A percentile compares a stretch with the other conserved stretches of the same genome.
phyloP scores from a whole-genome alignment of 179 eudicot genomes.

The Pouteria campechiana region DNA sequence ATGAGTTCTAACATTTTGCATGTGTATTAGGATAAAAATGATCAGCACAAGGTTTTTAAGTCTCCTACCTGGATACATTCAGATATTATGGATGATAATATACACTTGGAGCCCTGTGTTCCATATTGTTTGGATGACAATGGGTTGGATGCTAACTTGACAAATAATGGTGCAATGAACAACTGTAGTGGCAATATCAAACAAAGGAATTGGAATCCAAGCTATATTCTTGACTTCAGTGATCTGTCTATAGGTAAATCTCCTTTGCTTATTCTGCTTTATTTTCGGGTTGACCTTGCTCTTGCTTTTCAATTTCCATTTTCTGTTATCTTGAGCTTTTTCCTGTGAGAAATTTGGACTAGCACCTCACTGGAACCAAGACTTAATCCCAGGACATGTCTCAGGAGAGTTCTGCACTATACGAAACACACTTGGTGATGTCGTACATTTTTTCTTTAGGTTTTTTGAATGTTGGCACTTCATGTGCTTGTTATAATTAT shows the following conservation, averaged over 20 bases:
- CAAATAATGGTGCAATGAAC: constrained; percentile 12
- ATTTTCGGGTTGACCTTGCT: no score
- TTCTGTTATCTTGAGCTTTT: no score
- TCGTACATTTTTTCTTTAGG: no score
- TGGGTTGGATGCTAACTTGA: constrained; percentile 13
- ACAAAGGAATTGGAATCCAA: constrained; percentile 39
- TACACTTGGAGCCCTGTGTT: constrained; percentile 46
- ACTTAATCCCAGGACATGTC: no score
- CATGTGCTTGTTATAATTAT: no score
- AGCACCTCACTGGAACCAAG: no score
- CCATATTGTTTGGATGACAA: constrained; percentile 8
- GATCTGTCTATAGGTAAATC: constrained; percentile 64
- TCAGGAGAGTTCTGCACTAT: no score
- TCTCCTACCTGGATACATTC: constrained; percentile 87
- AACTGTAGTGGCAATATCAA: constrained; percentile 13
- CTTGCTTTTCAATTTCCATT: no score
- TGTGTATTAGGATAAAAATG: constrained; percentile 32
- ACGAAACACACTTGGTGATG: no score
- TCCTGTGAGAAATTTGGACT: no score
- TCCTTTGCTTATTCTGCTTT: no score
- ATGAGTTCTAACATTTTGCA: neutral
- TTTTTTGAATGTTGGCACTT: no score
- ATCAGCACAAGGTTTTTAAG: constrained; percentile 9
- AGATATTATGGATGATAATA: constrained; percentile 91
- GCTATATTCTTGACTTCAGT: constrained; percentile 83